Evolutionary conservation across 805 yeast species (phyloP).

Genomic region (Kuraishia hungarica): DNA sequence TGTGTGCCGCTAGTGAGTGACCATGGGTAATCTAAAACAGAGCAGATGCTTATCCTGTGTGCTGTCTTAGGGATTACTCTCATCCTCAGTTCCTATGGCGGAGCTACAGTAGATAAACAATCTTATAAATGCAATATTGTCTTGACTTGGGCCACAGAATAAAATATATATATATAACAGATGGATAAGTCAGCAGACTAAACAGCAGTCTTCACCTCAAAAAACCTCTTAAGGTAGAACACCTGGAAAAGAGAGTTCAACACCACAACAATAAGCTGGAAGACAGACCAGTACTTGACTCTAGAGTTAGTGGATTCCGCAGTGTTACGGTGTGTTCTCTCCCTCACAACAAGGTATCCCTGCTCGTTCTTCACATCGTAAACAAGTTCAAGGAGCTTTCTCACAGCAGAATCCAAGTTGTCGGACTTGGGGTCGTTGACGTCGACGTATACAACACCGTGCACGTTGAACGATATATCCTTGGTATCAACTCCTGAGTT

Average conservation of each 20-base stretch:
- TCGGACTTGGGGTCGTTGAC: slow-evolving; percentile 9
- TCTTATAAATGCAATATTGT: too few relatives aligned
- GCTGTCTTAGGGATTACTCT: too few relatives aligned
- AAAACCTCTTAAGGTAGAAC: slow-evolving; percentile 87
- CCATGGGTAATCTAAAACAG: too few relatives aligned
- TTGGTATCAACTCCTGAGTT: slow-evolving; percentile 61
- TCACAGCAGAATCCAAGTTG: slow-evolving; percentile 69
- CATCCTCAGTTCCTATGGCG: too few relatives aligned
- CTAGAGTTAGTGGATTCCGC: slow-evolving; percentile 96
- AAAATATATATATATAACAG: too few relatives aligned
- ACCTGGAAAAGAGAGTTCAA: slow-evolving; percentile 89
- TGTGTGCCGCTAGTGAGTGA: too few relatives aligned
- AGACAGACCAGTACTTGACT: slow-evolving; percentile 96
- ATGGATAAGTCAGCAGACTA: slow-evolving; percentile 16
- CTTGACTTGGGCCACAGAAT: background rate
- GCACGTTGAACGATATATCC: slow-evolving; percentile 92
- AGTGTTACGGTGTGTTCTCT: slow-evolving; percentile 95
- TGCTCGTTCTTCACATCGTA: slow-evolving; percentile 89
- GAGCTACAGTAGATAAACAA: background rate
- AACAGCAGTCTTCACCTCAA: slow-evolving; percentile 88
- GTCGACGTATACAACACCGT: slow-evolving; percentile 61
- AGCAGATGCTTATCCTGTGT: too few relatives aligned
- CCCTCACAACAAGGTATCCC: slow-evolving; percentile 88
- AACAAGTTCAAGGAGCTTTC: slow-evolving; percentile 64
- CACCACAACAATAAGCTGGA: slow-evolving; percentile 82